These are phyloP conservation scores for Hemisphaericaspora subhashii DNA, from an alignment of 1,139 yeast species.

Conservation along the genomic window DNA sequence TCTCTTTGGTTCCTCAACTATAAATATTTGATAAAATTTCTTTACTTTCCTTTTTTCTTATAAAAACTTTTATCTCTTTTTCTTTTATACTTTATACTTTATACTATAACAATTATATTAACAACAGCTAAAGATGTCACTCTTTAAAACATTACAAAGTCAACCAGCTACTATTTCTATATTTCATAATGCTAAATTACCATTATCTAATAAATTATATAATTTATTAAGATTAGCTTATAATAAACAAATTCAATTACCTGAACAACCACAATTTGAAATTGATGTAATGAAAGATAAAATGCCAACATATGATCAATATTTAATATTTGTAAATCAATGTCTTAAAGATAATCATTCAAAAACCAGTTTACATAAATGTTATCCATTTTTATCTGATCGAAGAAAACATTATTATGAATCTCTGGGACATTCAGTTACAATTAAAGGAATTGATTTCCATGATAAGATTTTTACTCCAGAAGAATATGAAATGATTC, in stretches of 20 bases:
- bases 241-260: constrained; percentile 3
- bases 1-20: background rate
- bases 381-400: constrained; percentile 42
- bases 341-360: constrained; percentile 28
- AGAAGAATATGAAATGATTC: constrained; percentile 41
- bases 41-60: background rate
- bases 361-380: constrained; percentile 28
- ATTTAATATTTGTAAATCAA: constrained; percentile 27
- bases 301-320: constrained; percentile 49
- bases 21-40: background rate
- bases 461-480: constrained; percentile 37
- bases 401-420: constrained; percentile 15
- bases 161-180: constrained; percentile 46
- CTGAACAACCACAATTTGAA: constrained; percentile 24
- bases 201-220: constrained; percentile 34
- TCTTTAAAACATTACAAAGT: constrained; percentile 44
- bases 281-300: constrained; percentile 40
- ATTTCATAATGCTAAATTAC: constrained; percentile 41
- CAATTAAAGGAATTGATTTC: constrained; percentile 28
- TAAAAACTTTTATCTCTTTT: background rate
- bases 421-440: constrained; percentile 17
- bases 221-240: constrained; percentile 35
- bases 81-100: background rate
- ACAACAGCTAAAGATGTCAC: too few relatives aligned
- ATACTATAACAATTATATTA: too few relatives aligned